Conservation (phyloP, 108 stramenopile genomes). For the Nitzschia sp. region DNA sequence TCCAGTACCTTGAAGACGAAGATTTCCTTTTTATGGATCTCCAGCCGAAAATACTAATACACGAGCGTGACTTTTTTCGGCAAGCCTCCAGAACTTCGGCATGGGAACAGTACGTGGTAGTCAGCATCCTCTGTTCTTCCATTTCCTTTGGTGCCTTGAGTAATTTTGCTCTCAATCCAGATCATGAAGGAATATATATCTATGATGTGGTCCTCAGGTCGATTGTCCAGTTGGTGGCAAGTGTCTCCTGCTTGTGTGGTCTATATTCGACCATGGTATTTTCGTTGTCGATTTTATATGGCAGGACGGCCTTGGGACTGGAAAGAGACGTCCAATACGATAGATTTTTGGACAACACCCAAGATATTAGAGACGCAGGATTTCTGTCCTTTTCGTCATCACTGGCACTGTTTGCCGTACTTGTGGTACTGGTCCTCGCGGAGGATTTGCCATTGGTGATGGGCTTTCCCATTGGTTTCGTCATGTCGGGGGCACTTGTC, state of each 20-base stretch:
- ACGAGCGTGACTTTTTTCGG: conserved; percentile 6
- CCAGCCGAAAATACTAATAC: not conserved
- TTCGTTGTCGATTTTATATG: not conserved
- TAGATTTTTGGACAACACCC: not conserved
- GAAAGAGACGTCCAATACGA: not conserved
- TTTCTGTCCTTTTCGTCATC: not conserved
- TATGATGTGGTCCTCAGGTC: not conserved
- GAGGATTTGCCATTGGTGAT: not conserved
- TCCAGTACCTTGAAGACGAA: too few relatives aligned
- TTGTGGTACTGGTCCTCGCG: not conserved
- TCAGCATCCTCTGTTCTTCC: conserved; percentile 3
- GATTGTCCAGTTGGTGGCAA: not conserved
- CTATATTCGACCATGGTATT: not conserved
- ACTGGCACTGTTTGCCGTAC: not conserved
- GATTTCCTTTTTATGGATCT: not conserved
- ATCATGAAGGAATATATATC: not conserved
- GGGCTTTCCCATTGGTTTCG: not conserved
- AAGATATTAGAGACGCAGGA: not conserved
- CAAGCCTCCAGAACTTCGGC: not conserved
- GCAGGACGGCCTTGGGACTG: not conserved
- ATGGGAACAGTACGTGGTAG: not conserved
- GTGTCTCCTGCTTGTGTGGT: not conserved
- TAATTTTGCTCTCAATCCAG: not conserved
- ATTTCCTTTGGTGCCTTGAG: not conserved
- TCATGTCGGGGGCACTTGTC: not conserved